Percentiles rank a stretch among this genome's conserved stretches.
Conservation (phyloP, 257 asterid genomes). For the Dorcoceras hygrometricum region DNA sequence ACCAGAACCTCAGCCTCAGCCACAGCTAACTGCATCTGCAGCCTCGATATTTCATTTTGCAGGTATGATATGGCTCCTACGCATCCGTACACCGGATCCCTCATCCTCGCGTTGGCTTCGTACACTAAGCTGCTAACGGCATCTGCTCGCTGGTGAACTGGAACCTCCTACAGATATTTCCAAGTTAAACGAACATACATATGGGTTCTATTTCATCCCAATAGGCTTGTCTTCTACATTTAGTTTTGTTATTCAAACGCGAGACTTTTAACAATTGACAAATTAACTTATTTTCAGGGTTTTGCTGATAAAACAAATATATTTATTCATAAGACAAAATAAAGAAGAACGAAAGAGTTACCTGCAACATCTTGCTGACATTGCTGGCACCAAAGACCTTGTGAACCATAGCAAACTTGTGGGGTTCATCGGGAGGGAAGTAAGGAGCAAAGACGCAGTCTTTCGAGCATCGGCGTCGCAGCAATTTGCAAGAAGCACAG, state of each 20-base stretch:
- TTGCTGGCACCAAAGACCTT: slow-evolving; percentile 96
- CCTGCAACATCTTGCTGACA: slow-evolving; percentile 95
- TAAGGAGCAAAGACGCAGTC: slow-evolving; percentile 91
- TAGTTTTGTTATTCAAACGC: no score
- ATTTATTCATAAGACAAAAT: no score
- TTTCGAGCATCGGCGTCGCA: slow-evolving; percentile 85
- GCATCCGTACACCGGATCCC: slow-evolving; percentile 89
- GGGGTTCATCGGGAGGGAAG: slow-evolving; percentile 93
- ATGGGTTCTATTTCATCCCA: no score
- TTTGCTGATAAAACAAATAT: no score
- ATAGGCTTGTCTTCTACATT: no score
- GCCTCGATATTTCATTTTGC: slow-evolving; percentile 79
- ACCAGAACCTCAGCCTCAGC: slow-evolving; percentile 75
- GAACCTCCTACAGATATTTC: slow-evolving; percentile 53
- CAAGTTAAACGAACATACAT: background rate
- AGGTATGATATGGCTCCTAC: slow-evolving; percentile 80
- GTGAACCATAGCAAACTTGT: slow-evolving; percentile 94
- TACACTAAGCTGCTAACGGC: slow-evolving; percentile 88
- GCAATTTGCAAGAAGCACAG: slow-evolving; percentile 86
- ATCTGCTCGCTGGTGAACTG: slow-evolving; percentile 68
- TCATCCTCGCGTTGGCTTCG: slow-evolving; percentile 80
- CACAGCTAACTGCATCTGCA: slow-evolving; percentile 79
- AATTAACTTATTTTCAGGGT: no score
- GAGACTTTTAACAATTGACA: no score
- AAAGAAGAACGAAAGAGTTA: slow-evolving; percentile 18